Conservation (phyloP, 2,329 filamentous ascomycete genomes). For the Epichloe typhina region DNA sequence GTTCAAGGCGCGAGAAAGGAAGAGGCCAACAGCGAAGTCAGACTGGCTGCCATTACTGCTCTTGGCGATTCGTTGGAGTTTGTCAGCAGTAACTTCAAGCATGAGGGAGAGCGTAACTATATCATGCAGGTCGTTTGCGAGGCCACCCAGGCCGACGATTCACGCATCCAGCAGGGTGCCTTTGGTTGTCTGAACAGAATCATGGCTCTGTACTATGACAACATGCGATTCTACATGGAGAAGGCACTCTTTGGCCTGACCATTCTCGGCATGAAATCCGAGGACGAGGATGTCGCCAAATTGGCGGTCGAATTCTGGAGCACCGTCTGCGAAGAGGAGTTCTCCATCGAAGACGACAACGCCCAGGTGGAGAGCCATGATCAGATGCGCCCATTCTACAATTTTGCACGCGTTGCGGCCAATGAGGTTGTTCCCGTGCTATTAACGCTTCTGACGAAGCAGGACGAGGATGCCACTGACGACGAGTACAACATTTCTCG, state of each 20-base stretch:
- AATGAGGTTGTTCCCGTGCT: constrained; percentile 90
- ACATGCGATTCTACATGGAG: constrained; percentile 99
- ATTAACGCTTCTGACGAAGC: constrained; percentile 78
- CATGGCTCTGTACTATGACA: constrained; percentile 97
- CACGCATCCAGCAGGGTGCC: constrained; percentile 83
- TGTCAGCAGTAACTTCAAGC: constrained; percentile 95
- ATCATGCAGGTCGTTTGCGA: constrained; percentile 99
- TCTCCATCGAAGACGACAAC: constrained; percentile 96
- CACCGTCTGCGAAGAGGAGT: constrained; percentile 98
- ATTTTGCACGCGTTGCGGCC: constrained; percentile 86
- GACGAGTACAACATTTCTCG: constrained; percentile 96
- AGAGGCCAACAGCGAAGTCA: constrained; percentile 82
- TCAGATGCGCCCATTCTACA: constrained; percentile 85
- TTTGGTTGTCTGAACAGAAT: constrained; percentile 98
- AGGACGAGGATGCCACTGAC: constrained; percentile 92
- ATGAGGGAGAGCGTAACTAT: constrained; percentile 98
- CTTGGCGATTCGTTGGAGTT: constrained; percentile 96
- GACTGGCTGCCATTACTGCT: constrained; percentile 82
- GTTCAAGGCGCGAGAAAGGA: constrained; percentile 96
- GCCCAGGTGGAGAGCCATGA: constrained; percentile 59
- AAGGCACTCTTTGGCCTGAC: constrained; percentile 96
- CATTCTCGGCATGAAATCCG: constrained; percentile 95
- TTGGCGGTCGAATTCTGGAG: constrained; percentile 99
- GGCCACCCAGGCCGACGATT: constrained; percentile 87
- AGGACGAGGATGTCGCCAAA: constrained; percentile 96